Evolutionary conservation across 441 rosid species (phyloP).

Genomic region (Brassica balearica): DNA sequence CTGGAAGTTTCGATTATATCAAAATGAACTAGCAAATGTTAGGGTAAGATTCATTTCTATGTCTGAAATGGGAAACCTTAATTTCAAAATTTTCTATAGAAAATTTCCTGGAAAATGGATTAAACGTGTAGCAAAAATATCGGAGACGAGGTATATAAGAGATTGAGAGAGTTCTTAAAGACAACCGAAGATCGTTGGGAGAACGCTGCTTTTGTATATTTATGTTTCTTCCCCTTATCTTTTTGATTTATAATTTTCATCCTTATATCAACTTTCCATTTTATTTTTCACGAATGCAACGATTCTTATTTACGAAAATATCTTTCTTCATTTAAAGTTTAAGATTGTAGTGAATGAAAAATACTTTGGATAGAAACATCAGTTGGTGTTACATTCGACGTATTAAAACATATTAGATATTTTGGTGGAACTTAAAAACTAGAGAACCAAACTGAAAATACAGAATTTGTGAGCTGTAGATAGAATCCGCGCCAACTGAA

Average conservation of each 20-base stretch:
- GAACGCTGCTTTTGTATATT: constrained; percentile 28
- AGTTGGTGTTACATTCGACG: background rate
- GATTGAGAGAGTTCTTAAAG: background rate
- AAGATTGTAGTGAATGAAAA: background rate
- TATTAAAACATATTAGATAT: background rate
- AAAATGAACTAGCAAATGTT: background rate
- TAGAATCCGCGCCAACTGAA: constrained; percentile 40
- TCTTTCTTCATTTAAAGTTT: background rate
- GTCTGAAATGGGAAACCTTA: background rate
- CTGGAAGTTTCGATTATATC: background rate
- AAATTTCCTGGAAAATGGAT: constrained; percentile 11
- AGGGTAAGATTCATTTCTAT: background rate
- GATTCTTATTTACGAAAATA: background rate
- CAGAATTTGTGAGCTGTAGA: constrained; percentile 20
- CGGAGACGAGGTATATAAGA: background rate
- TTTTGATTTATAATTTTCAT: background rate
- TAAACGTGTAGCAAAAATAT: background rate
- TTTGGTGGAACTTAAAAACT: background rate
- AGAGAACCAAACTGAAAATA: constrained; percentile 14
- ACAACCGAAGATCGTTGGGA: constrained; percentile 5
- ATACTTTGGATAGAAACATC: background rate
- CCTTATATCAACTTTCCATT: background rate
- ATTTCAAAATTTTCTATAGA: background rate
- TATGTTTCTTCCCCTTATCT: background rate
- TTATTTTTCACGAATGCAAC: background rate